Evolutionary conservation across 805 yeast genomes (phyloP).

Genomic region (Wickerhamomyces rabaulensis): DNA sequence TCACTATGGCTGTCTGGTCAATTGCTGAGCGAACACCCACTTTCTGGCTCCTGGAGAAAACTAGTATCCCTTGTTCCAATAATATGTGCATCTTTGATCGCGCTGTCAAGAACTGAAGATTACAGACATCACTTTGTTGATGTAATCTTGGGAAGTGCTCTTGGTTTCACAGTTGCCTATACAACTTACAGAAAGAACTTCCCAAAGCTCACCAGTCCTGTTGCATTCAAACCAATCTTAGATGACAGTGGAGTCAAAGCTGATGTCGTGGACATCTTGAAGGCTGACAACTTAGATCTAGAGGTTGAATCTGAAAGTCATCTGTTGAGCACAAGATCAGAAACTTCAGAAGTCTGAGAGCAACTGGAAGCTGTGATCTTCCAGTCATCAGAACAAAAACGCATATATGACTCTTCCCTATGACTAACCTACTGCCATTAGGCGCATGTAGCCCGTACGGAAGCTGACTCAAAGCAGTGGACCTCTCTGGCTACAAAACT

Average conservation of each 20-base stretch:
- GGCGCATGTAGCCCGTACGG: background rate
- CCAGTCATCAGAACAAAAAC: no score
- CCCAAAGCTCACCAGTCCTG: conserved; percentile 29
- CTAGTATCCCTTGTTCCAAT: conserved; percentile 49
- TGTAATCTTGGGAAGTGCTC: conserved; percentile 61
- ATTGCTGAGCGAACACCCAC: conserved; percentile 40
- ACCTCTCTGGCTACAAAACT: no score
- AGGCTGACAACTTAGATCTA: conserved; percentile 11
- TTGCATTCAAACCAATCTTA: conserved; percentile 34
- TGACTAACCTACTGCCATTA: background rate
- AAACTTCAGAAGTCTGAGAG: background rate
- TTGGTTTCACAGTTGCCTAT: conserved; percentile 60
- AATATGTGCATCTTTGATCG: conserved; percentile 69
- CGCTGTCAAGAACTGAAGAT: conserved; percentile 83
- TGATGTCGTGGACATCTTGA: conserved; percentile 17
- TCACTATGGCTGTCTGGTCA: conserved; percentile 70
- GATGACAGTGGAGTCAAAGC: conserved; percentile 35
- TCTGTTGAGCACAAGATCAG: background rate
- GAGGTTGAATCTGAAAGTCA: background rate
- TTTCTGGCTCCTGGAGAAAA: conserved; percentile 61
- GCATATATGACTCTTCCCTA: background rate
- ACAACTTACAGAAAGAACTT: conserved; percentile 35
- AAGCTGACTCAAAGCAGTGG: background rate
- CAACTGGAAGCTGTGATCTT: background rate
- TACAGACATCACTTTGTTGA: conserved; percentile 92